A percentile compares a stretch with the other conserved stretches of the same genome.
Conservation (phyloP, 1,284 basidiomycete species). For the Ustilago crameri region DNA sequence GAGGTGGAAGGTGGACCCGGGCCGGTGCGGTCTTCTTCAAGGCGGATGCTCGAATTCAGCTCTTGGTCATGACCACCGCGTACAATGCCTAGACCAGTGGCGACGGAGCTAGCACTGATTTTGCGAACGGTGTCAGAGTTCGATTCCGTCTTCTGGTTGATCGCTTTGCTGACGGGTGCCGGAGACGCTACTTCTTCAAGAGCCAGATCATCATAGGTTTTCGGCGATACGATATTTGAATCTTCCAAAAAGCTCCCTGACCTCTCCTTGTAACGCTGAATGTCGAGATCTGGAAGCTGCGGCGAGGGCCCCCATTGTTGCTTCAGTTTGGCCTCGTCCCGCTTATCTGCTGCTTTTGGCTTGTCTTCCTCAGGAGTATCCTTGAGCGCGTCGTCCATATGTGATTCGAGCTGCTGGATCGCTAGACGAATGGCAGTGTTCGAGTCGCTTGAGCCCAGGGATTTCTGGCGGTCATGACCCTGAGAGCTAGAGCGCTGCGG, state of each 20-base stretch:
- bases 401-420: conserved; percentile 46
- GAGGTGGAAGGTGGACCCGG: background rate
- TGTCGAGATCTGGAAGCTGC: conserved; percentile 46
- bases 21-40: conserved; percentile 1
- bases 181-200: background rate
- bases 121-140: background rate
- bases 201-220: background rate
- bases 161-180: conserved; percentile 7
- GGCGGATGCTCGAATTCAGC: background rate
- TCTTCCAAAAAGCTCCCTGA: conserved; percentile 56
- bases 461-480: conserved; percentile 27
- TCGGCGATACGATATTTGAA: conserved; percentile 16
- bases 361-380: conserved; percentile 25
- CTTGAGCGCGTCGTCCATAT: conserved; percentile 56
- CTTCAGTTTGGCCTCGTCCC: conserved; percentile 9
- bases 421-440: conserved; percentile 40
- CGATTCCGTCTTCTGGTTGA: conserved; percentile 4
- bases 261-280: conserved; percentile 35
- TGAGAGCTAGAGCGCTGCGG: conserved; percentile 49
- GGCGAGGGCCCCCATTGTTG: conserved; percentile 52
- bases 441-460: conserved; percentile 27
- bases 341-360: conserved; percentile 3
- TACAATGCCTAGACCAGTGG: conserved; percentile 26
- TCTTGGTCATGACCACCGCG: background rate
- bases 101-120: background rate